These are phyloP conservation scores for Lanmaoa pseudosensibilis DNA, from an alignment of 768 basidiomycete species.

Conservation along the genomic window DNA sequence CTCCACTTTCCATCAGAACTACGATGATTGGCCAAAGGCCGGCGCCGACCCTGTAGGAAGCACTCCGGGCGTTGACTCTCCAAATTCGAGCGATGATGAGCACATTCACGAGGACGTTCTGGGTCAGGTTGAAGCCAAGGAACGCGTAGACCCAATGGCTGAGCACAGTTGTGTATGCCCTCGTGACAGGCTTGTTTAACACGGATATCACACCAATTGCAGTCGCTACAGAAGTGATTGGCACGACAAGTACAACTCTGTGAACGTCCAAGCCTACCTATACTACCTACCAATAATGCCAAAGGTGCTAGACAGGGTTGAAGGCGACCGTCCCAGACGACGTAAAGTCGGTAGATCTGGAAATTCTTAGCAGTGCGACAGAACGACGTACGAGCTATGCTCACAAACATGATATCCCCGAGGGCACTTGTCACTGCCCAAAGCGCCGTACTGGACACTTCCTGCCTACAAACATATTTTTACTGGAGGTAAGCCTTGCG, in stretches of 20 bases:
- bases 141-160: constrained; percentile 4
- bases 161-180: background rate
- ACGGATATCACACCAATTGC: background rate
- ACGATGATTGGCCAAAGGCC: constrained; percentile 1
- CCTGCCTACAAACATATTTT: background rate
- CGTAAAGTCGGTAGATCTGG: constrained; percentile 10
- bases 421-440: constrained; percentile 5
- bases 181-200: background rate
- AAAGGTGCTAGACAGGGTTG: constrained; percentile 2
- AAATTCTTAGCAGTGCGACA: background rate
- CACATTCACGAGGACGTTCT: constrained; percentile 8
- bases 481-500: background rate
- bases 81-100: constrained; percentile 7
- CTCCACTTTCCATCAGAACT: constrained; percentile 11
- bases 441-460: constrained; percentile 3
- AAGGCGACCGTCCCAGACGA: constrained; percentile 7
- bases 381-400: background rate
- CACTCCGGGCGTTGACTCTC: background rate
- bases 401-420: constrained; percentile 9
- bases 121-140: constrained; percentile 7
- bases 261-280: background rate
- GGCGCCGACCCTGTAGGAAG: background rate
- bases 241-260: background rate
- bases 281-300: background rate
- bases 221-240: background rate